Evolutionary conservation across 2,329 filamentous ascomycete species (phyloP), one percentile per base, ranked within the genome.

Genomic region (Paecilomyces sp.): DNA sequence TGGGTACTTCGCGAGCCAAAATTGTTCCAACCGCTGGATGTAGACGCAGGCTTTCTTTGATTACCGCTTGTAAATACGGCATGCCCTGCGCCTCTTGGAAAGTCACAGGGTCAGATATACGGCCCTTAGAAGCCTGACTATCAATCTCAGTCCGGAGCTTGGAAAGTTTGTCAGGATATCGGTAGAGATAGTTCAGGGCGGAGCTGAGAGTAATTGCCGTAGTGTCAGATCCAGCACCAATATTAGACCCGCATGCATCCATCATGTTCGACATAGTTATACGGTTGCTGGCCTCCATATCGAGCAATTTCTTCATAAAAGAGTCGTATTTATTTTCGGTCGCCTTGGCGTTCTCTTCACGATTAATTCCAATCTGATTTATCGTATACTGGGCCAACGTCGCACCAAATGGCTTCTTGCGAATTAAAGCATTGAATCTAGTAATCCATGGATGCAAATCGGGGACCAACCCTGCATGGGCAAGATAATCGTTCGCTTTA

Each of bases 1-100:
- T 61, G 0, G 84, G 83, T 0, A 79, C 80, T 22, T 79, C 71
- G 1, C 85, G 79, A 1, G 82, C 83, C 59, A 85, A 80, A 0
- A 77, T 76, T 0, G 83, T 83, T 0, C 84, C 82, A 11, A 85
- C 83, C 0, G 85, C 80, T 0, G 83, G 77, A 58, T 85, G 79
- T 1, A 85, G 74, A 1, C 85, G 79, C 25, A 87, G 75, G 0
- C 83, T 83, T 66, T 88, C 85, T 68, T 77, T 80, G n/a, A 87
- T 63, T 2, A 85, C 73, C 18, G 83, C 82, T 59, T 87, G 77
- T 0, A 87, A 75, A 2, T 83, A 64, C 0, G 81, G 81, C 0
- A 86, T 74, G 1, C 66, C 66, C 62, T 85, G 81, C 0, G 87
- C 65, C 69, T 71, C 65, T 75, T 81, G 33, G 15, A 36, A 36